phyloP scores from a whole-genome alignment of 176 grass and related monocot genomes.

The Tillandsia leiboldiana region DNA sequence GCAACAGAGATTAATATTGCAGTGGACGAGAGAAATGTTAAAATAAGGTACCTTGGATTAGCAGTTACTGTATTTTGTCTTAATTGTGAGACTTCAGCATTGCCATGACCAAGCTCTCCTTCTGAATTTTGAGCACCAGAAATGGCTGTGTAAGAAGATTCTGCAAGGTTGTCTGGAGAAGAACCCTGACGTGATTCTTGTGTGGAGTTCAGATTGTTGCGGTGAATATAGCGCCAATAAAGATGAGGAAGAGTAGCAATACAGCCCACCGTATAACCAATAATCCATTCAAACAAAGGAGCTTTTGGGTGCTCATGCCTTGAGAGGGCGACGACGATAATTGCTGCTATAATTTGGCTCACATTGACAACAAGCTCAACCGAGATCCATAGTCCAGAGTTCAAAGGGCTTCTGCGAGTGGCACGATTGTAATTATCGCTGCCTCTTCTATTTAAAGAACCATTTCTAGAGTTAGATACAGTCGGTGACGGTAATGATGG shows the following conservation, averaged over 20 bases:
- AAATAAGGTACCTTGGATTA: conserved; percentile 53
- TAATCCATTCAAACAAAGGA: conserved; percentile 87
- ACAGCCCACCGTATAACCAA: conserved; percentile 92
- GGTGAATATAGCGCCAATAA: conserved; percentile 91
- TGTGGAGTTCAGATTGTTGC: conserved; percentile 48
- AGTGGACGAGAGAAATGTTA: background rate
- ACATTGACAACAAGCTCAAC: conserved; percentile 88
- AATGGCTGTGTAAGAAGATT: conserved; percentile 22
- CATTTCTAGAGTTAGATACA: conserved; percentile 34
- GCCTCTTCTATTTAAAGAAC: conserved; percentile 44
- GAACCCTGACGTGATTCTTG: conserved; percentile 27
- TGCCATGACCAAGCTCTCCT: conserved; percentile 26
- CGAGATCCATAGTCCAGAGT: conserved; percentile 96
- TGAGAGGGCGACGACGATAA: conserved; percentile 61
- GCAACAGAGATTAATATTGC: too few relatives aligned
- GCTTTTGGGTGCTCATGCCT: conserved; percentile 64
- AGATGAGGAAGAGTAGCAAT: conserved; percentile 79
- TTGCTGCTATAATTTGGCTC: conserved; percentile 85
- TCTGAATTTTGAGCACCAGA: conserved; percentile 30
- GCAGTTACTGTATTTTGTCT: conserved; percentile 46
- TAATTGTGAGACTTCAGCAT: conserved; percentile 26
- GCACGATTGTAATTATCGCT: conserved; percentile 38
- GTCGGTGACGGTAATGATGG: conserved; percentile 30
- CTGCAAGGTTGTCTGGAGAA: conserved; percentile 34
- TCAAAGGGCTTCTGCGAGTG: conserved; percentile 65